Percentiles rank a stretch among this genome's conserved stretches.
Conservation (phyloP, 345 rosid genomes). For the Barbarea vulgaris region DNA sequence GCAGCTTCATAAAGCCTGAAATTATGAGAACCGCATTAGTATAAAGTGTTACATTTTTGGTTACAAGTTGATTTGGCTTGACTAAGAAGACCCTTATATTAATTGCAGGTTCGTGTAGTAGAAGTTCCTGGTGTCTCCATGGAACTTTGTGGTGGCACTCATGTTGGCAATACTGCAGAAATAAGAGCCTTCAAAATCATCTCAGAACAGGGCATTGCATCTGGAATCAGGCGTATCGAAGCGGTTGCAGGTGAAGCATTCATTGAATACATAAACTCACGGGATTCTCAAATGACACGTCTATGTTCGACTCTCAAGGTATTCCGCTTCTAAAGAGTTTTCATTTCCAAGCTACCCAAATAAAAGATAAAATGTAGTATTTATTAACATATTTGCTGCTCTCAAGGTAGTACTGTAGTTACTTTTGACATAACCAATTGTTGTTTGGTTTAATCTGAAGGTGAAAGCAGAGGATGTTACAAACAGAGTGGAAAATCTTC, state of each 20-base stretch:
- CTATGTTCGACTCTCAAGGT: slow-evolving; percentile 91
- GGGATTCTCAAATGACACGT: slow-evolving; percentile 77
- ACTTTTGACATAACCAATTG: not conserved
- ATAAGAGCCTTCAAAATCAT: slow-evolving; percentile 90
- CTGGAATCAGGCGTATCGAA: slow-evolving; percentile 91
- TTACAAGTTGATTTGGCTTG: slow-evolving; percentile 19
- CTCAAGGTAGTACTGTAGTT: slow-evolving; percentile 4
- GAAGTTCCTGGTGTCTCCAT: slow-evolving; percentile 98
- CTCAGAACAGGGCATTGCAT: slow-evolving; percentile 96
- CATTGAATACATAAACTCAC: slow-evolving; percentile 73
- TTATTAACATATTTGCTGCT: not conserved
- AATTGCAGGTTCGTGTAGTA: slow-evolving; percentile 83
- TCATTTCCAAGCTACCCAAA: not conserved
- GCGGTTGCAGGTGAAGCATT: slow-evolving; percentile 98
- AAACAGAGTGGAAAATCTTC: slow-evolving; percentile 72
- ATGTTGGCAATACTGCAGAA: slow-evolving; percentile 84
- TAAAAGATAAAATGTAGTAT: not conserved
- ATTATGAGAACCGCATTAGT: not conserved
- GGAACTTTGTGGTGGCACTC: slow-evolving; percentile 99
- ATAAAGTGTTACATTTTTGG: not conserved
- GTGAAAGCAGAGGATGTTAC: slow-evolving; percentile 92
- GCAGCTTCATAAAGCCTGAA: not conserved
- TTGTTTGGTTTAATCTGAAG: slow-evolving; percentile 46
- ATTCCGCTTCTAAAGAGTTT: slow-evolving; percentile 19
- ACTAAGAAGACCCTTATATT: not conserved